Conservation (phyloP, 306 rosid species). For the Acacia melanoxylon region DNA sequence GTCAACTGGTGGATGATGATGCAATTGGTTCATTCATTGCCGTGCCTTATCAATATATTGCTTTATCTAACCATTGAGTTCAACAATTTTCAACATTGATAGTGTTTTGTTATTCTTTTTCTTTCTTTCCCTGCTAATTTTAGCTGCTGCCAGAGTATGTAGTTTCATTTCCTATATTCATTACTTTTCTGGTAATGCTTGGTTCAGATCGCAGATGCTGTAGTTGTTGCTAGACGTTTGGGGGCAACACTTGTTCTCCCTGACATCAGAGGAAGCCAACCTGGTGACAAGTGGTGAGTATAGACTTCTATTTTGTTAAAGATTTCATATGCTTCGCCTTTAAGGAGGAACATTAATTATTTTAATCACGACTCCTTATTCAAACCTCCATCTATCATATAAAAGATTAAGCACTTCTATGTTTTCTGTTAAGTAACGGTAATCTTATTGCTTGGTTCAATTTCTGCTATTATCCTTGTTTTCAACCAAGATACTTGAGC, state of each 20-base stretch:
- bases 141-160: background rate
- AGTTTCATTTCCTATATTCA: conserved; percentile 6
- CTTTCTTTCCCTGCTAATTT: background rate
- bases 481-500: background rate
- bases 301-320: background rate
- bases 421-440: background rate
- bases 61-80: conserved; percentile 5
- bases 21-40: background rate
- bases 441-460: background rate
- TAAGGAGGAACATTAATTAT: background rate
- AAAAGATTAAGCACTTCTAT: background rate
- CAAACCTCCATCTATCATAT: background rate
- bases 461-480: background rate
- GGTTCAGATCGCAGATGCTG: conserved; percentile 82
- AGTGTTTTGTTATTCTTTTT: background rate
- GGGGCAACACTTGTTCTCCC: conserved; percentile 97
- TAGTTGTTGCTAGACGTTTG: conserved; percentile 84
- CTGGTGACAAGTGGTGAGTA: conserved; percentile 92
- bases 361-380: background rate
- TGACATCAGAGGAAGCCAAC: conserved; percentile 90
- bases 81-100: background rate
- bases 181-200: conserved; percentile 23
- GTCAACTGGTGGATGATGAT: background rate
- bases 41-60: background rate
- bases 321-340: background rate